A percentile compares a stretch with the other conserved stretches of the same genome.
phyloP scores from a whole-genome alignment of 2,329 filamentous ascomycete genomes.

The Rhinocladiella mackenziei region DNA sequence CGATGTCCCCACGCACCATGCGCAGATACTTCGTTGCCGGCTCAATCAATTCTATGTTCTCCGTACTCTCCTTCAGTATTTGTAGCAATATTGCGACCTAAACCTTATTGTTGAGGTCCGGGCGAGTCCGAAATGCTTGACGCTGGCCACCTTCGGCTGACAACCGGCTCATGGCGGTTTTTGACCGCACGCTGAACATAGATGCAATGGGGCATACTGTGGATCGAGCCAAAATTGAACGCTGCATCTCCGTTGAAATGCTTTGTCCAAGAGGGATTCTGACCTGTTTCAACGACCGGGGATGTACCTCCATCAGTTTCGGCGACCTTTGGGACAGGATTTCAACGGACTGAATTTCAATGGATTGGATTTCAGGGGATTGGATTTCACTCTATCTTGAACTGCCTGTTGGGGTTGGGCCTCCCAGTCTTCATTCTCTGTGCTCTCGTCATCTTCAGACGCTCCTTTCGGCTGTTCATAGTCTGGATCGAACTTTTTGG shows the following conservation, averaged over 20 bases:
- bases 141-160: slow-evolving; percentile 55
- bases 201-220: slow-evolving; percentile 24
- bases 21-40: slow-evolving; percentile 55
- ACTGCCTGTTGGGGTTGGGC: slow-evolving; percentile 13
- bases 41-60: slow-evolving; percentile 51
- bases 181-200: slow-evolving; percentile 53
- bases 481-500: slow-evolving; percentile 28
- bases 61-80: slow-evolving; percentile 56
- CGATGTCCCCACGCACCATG: slow-evolving; percentile 54
- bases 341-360: too few relatives aligned
- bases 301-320: slow-evolving; percentile 28
- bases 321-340: slow-evolving; percentile 6
- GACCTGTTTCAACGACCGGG: slow-evolving; percentile 40
- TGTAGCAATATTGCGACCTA: slow-evolving; percentile 63
- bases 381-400: slow-evolving; percentile 20
- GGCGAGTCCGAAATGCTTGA: slow-evolving; percentile 61
- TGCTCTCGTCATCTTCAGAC: slow-evolving; percentile 38
- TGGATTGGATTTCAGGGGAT: too few relatives aligned
- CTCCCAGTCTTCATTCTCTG: slow-evolving; percentile 30
- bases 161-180: slow-evolving; percentile 58
- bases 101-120: slow-evolving; percentile 59
- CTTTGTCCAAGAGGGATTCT: slow-evolving; percentile 28
- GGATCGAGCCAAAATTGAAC: slow-evolving; percentile 19
- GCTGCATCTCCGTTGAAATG: slow-evolving; percentile 25
- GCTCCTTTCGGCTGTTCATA: slow-evolving; percentile 49